Percentiles rank a stretch among this genome's conserved stretches.
Conservation (phyloP, 805 yeast species). For the Ogataea paradorogensis region DNA sequence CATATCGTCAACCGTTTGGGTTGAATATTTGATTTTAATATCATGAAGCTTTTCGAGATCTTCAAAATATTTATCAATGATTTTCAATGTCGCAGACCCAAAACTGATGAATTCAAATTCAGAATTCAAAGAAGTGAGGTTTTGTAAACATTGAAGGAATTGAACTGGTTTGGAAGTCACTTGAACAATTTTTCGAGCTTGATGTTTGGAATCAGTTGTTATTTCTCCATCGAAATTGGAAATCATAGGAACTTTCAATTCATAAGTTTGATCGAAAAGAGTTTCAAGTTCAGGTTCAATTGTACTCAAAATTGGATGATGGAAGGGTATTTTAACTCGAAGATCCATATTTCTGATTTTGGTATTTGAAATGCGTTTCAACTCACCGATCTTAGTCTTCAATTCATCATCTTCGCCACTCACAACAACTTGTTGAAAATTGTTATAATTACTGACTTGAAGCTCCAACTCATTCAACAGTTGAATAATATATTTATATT, state of each 20-base stretch:
- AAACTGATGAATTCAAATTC: conserved; percentile 29
- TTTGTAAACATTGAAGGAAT: conserved; percentile 32
- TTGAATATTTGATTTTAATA: not conserved
- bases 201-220: conserved; percentile 16
- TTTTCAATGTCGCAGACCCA: conserved; percentile 29
- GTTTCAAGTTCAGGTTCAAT: conserved; percentile 25
- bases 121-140: conserved; percentile 8
- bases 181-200: conserved; percentile 28
- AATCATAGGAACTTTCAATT: conserved; percentile 27
- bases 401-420: conserved; percentile 27
- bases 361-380: conserved; percentile 24
- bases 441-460: conserved; percentile 32
- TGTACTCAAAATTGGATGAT: conserved; percentile 30
- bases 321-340: conserved; percentile 33
- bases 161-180: conserved; percentile 34
- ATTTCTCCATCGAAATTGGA: conserved; percentile 31
- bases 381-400: conserved; percentile 9
- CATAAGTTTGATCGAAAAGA: conserved; percentile 7
- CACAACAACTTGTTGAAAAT: conserved; percentile 35
- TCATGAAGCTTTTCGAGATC: conserved; percentile 16
- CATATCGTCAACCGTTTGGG: conserved; percentile 3
- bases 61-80: conserved; percentile 26
- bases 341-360: conserved; percentile 29
- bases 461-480: conserved; percentile 17
- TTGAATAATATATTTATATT: conserved; percentile 19